These are phyloP conservation scores for Trichoderma koningiopsis DNA, from an alignment of 2,329 filamentous ascomycete genomes.

Conservation along the genomic window DNA sequence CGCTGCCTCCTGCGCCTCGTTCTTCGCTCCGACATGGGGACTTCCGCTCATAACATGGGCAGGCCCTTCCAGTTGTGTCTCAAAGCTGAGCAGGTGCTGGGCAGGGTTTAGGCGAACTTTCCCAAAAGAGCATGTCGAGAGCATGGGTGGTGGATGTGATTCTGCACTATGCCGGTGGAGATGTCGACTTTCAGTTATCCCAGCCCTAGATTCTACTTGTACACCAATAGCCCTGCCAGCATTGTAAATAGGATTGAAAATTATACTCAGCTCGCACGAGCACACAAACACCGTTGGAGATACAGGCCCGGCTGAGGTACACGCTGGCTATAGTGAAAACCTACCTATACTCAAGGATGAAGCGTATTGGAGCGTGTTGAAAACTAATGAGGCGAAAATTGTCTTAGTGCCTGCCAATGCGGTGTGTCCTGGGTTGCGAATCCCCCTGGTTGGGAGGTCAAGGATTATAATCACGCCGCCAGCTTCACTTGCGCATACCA, in stretches of 20 bases:
- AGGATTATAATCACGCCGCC: background rate
- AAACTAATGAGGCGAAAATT: no score
- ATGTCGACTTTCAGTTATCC: background rate
- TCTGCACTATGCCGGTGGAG: background rate
- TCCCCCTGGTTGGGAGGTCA: background rate
- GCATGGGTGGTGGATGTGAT: background rate
- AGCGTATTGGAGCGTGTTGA: no score
- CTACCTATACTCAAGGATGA: no score
- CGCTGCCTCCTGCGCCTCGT: background rate
- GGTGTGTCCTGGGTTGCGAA: background rate
- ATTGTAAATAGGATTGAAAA: background rate
- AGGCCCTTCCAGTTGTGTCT: background rate
- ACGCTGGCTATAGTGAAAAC: no score
- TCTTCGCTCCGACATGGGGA: background rate
- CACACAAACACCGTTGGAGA: no score
- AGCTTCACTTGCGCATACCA: background rate
- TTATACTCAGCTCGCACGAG: background rate
- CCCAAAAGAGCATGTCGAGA: background rate
- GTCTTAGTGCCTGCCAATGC: no score
- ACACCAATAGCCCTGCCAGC: background rate
- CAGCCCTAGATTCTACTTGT: background rate
- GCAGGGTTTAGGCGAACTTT: background rate
- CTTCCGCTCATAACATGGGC: background rate
- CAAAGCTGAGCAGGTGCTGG: background rate
- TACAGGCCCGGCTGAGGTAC: no score